Evolutionary conservation across 805 yeast genomes (phyloP), one percentile per base, ranked within the genome.

Genomic region (Ogataea polymorpha): DNA sequence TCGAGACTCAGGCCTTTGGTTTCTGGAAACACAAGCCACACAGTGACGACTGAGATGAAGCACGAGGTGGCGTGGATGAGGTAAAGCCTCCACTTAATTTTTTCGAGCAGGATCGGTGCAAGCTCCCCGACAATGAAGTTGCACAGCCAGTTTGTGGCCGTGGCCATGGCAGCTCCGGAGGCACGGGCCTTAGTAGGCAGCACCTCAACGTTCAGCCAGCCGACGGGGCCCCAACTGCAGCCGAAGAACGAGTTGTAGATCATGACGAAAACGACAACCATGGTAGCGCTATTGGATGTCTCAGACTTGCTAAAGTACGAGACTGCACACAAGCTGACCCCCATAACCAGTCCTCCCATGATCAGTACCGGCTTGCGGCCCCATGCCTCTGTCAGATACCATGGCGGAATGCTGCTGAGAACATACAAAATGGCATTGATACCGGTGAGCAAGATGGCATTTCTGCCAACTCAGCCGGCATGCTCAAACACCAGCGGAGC

Each of bases 401-500:
- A 89, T 0, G 96, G 95, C 2, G 95, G 91, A 20, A 89, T 67
- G 0, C 96, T 87, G 33, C 87, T 75, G 5, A 52, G 17, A 4
- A 63, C 37, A 40, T 83, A 82, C 24, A 82, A 67, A 10, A 82
- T 46, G 5, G 79, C 73, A 53, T 83, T 82, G 43, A 86, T 72
- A 16, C 97, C 97, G 0, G 97, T 87, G 95, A 89, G 86, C 48
- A 88, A 72, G 47, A 89, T 79, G 3, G 96, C 96, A 50, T 79
- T 77, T 45, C 95, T 71, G 18, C 96, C 96, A 6, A 74, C 64
- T 96, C 96, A 90, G 20, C 97, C 97, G 3, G 96, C 96, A 53
- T 86, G 86, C 61, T 90, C 96, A 63, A 89, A 90, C 35, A 89
- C 95, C 63, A 90, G 67, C 2, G 96, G 96, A 2, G 96, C 96